Percentiles rank a stretch among this genome's conserved stretches.
These are phyloP conservation scores for Tranzscheliella williamsii DNA, from an alignment of 1,284 basidiomycete genomes.

Conservation along the genomic window DNA sequence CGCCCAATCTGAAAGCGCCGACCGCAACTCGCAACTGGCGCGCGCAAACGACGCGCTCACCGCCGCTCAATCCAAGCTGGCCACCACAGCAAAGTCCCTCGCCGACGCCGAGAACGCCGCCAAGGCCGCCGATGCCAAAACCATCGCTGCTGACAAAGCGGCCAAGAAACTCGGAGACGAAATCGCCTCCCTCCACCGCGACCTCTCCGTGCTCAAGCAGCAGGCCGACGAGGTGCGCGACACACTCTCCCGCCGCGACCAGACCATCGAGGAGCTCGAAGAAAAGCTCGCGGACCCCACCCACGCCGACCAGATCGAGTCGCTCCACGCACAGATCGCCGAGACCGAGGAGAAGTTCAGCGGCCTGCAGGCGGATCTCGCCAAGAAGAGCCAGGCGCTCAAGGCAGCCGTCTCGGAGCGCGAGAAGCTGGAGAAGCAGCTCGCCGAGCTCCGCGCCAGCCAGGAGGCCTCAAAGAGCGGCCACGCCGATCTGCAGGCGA, in stretches of 20 bases:
- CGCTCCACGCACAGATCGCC: slow-evolving; percentile 12
- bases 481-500: slow-evolving; percentile 5
- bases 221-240: slow-evolving; percentile 17
- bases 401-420: slow-evolving; percentile 2
- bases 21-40: too few relatives aligned
- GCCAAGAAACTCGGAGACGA: slow-evolving; percentile 20
- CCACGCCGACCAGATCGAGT: slow-evolving; percentile 28
- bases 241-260: slow-evolving; percentile 3
- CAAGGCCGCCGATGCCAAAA: slow-evolving; percentile 7
- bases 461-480: slow-evolving; percentile 1
- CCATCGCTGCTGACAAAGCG: neutral
- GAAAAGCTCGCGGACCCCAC: slow-evolving; percentile 29
- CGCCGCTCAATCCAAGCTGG: neutral
- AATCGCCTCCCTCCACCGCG: slow-evolving; percentile 8
- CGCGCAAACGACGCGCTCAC: neutral
- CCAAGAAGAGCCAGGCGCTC: slow-evolving; percentile 9
- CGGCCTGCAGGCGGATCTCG: slow-evolving; percentile 21
- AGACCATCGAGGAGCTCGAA: slow-evolving; percentile 18
- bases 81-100: neutral
- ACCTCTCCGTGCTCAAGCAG: slow-evolving; percentile 9
- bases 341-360: slow-evolving; percentile 11
- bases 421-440: slow-evolving; percentile 9
- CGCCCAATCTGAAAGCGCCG: too few relatives aligned
- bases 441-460: slow-evolving; percentile 5
- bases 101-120: neutral